These are phyloP conservation scores for Penicillium sp. DNA, from an alignment of 2,329 filamentous ascomycete species.

Conservation along the genomic window DNA sequence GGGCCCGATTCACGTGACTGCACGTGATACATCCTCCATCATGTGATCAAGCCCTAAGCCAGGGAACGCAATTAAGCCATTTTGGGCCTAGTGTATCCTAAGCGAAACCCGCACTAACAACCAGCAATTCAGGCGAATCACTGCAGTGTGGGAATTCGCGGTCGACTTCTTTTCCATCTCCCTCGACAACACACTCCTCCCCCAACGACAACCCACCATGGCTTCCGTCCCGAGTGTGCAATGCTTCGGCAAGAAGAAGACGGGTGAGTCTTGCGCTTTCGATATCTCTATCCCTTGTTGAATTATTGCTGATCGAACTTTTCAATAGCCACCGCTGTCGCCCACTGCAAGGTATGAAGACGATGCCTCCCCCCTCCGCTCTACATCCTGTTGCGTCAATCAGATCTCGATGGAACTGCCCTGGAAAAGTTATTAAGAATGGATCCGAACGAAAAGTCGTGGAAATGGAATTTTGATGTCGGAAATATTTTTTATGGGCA, in stretches of 20 bases:
- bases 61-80: constrained; percentile 7
- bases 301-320: constrained; percentile 32
- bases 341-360: constrained; percentile 80
- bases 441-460: background rate
- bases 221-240: constrained; percentile 80
- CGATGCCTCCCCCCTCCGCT: constrained; percentile 12
- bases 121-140: constrained; percentile 30
- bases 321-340: constrained; percentile 72
- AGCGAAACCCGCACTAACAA: constrained; percentile 46
- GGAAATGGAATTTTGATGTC: constrained; percentile 1
- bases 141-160: constrained; percentile 27
- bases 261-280: constrained; percentile 46
- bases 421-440: background rate
- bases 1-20: constrained; percentile 3
- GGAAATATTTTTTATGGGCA: background rate
- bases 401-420: constrained; percentile 12
- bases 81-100: constrained; percentile 30
- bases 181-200: constrained; percentile 41
- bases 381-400: constrained; percentile 18
- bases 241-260: constrained; percentile 99
- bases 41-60: constrained; percentile 35
- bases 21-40: background rate
- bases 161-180: constrained; percentile 33
- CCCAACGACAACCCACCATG: constrained; percentile 59
- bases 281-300: constrained; percentile 3